Evolutionary conservation across 768 basidiomycete genomes (phyloP).

Genomic region (Neoboletus magnificus): DNA sequence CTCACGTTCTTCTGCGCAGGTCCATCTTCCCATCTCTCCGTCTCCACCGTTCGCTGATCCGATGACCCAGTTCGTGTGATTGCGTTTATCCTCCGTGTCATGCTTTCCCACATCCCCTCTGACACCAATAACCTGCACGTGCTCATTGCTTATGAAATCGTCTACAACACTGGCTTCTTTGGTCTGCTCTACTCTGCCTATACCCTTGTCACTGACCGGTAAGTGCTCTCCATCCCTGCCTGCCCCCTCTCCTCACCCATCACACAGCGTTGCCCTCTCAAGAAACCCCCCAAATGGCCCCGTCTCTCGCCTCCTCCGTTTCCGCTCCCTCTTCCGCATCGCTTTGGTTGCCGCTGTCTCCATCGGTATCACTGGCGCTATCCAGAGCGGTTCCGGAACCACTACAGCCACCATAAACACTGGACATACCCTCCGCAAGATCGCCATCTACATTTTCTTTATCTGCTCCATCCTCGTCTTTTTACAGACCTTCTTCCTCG

Average conservation of each 20-base stretch:
- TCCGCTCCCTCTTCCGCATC: slow-evolving; percentile 24
- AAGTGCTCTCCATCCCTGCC: neutral
- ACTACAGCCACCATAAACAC: slow-evolving; percentile 4
- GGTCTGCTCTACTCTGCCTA: slow-evolving; percentile 29
- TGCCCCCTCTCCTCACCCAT: neutral
- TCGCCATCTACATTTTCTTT: slow-evolving; percentile 31
- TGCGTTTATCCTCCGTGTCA: slow-evolving; percentile 15
- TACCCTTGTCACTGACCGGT: slow-evolving; percentile 30
- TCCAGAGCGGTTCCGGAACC: slow-evolving; percentile 9
- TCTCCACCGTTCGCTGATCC: neutral
- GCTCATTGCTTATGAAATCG: slow-evolving; percentile 28
- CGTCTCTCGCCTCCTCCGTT: slow-evolving; percentile 16
- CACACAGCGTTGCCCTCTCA: slow-evolving; percentile 9
- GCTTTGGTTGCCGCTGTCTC: slow-evolving; percentile 24
- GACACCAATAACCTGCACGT: slow-evolving; percentile 22
- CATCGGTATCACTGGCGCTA: slow-evolving; percentile 28
- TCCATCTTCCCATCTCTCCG: slow-evolving; percentile 6
- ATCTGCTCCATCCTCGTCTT: slow-evolving; percentile 22
- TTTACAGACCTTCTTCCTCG: slow-evolving; percentile 18
- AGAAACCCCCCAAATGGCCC: slow-evolving; percentile 16
- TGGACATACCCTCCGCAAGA: slow-evolving; percentile 26
- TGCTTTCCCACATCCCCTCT: too few species aligned
- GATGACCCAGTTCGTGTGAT: slow-evolving; percentile 15
- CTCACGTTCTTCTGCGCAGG: slow-evolving; percentile 27
- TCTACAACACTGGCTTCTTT: slow-evolving; percentile 37